Conservation (phyloP, 2,329 filamentous ascomycete genomes). For the Fusarium ramigenum region DNA sequence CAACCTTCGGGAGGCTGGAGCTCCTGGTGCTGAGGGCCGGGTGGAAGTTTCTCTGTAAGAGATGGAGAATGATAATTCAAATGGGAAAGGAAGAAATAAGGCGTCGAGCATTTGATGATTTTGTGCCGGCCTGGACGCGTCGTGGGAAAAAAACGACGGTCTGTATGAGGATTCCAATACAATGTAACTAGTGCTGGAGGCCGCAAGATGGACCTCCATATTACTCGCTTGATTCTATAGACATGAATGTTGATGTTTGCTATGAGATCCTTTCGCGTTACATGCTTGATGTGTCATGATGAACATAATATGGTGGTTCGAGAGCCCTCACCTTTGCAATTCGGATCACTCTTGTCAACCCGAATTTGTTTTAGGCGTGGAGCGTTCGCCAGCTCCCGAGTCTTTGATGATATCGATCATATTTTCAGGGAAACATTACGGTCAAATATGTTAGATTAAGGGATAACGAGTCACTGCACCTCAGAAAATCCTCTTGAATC, state of each 20-base stretch:
- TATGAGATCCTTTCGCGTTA: constrained; percentile 7
- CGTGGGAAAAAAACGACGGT: constrained; percentile 41
- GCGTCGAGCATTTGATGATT: constrained; percentile 48
- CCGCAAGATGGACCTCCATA: constrained; percentile 45
- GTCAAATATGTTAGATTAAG: neutral
- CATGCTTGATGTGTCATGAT: neutral
- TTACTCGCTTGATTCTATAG: constrained; percentile 49
- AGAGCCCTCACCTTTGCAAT: neutral
- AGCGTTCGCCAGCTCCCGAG: neutral
- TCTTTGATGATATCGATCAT: neutral
- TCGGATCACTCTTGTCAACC: neutral
- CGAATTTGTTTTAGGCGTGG: neutral
- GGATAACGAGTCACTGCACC: neutral
- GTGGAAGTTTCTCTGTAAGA: constrained; percentile 85
- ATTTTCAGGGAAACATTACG: neutral
- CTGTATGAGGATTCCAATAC: constrained; percentile 52
- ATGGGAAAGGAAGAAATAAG: constrained; percentile 42
- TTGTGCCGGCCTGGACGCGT: constrained; percentile 43
- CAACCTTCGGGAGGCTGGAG: constrained; percentile 74
- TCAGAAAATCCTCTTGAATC: neutral
- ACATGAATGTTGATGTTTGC: constrained; percentile 42
- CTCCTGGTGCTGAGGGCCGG: constrained; percentile 81
- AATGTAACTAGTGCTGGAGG: constrained; percentile 50
- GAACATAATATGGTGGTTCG: neutral
- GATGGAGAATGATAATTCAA: constrained; percentile 39